Evolutionary conservation across 352 stramenopile species (phyloP).

Genomic region (Globisporangium radiosum): DNA sequence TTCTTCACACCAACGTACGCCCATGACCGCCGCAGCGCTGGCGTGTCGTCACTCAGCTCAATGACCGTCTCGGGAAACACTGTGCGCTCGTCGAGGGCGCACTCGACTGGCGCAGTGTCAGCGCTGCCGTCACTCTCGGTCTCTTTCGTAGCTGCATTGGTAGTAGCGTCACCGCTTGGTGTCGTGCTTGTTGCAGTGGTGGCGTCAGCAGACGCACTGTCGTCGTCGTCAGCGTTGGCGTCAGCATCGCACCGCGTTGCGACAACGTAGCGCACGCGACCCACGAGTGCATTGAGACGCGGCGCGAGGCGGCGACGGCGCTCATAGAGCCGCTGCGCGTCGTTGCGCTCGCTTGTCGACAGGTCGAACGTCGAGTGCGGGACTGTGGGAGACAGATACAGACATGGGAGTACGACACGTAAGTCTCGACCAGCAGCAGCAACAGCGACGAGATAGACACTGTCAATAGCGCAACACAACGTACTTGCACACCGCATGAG

Average conservation of each 20-base stretch:
- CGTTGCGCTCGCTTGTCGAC: conserved; percentile 21
- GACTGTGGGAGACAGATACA: neutral
- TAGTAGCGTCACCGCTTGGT: neutral
- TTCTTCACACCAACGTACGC: conserved; percentile 69
- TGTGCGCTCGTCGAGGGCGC: conserved; percentile 7
- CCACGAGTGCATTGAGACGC: conserved; percentile 29
- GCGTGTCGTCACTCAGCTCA: conserved; percentile 35
- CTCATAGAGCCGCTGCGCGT: conserved; percentile 20
- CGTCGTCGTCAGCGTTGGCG: neutral
- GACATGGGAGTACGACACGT: neutral
- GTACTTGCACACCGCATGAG: conserved; percentile 8
- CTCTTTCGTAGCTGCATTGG: neutral
- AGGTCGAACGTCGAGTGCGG: conserved; percentile 13
- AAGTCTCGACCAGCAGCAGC: neutral
- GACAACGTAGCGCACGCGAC: conserved; percentile 32
- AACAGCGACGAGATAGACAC: neutral
- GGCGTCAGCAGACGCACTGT: neutral
- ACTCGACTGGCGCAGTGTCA: neutral
- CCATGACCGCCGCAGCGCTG: conserved; percentile 40
- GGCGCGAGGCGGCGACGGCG: conserved; percentile 7
- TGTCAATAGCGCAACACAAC: neutral
- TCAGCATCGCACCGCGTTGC: neutral
- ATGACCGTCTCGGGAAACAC: conserved; percentile 50
- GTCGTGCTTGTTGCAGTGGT: neutral
- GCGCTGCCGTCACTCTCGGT: too few species aligned